Evolutionary conservation across 73 alveolate genomes (phyloP).

Genomic region (Diophrys sp.): DNA sequence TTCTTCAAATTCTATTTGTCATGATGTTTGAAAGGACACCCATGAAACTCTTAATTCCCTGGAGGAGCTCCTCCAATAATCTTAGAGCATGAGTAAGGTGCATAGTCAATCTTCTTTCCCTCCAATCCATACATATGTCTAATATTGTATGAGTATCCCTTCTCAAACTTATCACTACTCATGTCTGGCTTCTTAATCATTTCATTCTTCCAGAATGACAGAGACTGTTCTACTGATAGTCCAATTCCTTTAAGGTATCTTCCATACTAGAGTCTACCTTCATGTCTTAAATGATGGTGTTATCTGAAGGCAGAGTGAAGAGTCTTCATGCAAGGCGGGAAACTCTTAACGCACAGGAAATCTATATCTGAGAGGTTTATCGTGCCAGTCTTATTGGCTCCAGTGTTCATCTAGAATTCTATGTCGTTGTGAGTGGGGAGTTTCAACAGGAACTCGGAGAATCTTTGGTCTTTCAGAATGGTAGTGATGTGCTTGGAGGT

Average conservation of each 20-base stretch:
- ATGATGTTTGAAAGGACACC: slow-evolving; percentile 89
- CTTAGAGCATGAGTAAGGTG: slow-evolving; percentile 90
- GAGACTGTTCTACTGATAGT: slow-evolving; percentile 78
- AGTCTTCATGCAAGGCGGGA: slow-evolving; percentile 93
- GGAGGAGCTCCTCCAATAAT: slow-evolving; percentile 70
- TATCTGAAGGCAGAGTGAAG: slow-evolving; percentile 69
- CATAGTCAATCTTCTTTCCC: slow-evolving; percentile 74
- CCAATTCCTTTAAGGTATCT: slow-evolving; percentile 90
- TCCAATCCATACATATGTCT: slow-evolving; percentile 89
- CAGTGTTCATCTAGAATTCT: slow-evolving; percentile 40
- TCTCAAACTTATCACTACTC: slow-evolving; percentile 84
- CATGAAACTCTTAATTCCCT: slow-evolving; percentile 87
- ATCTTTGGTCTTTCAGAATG: slow-evolving; percentile 74
- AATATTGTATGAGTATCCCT: slow-evolving; percentile 83
- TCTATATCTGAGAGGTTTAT: slow-evolving; percentile 75
- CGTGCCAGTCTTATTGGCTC: slow-evolving; percentile 64
- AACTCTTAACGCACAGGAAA: slow-evolving; percentile 49
- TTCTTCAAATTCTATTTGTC: slow-evolving; percentile 62
- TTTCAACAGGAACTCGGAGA: slow-evolving; percentile 45
- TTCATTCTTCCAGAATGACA: slow-evolving; percentile 81
- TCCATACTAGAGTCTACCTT: slow-evolving; percentile 89
- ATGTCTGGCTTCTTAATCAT: slow-evolving; percentile 68
- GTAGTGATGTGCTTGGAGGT: slow-evolving; percentile 54
- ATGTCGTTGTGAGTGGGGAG: slow-evolving; percentile 69
- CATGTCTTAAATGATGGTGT: slow-evolving; percentile 87